Base-by-base conservation (phyloP, 768 basidiomycete species). In the Ramaria sp. region DNA sequence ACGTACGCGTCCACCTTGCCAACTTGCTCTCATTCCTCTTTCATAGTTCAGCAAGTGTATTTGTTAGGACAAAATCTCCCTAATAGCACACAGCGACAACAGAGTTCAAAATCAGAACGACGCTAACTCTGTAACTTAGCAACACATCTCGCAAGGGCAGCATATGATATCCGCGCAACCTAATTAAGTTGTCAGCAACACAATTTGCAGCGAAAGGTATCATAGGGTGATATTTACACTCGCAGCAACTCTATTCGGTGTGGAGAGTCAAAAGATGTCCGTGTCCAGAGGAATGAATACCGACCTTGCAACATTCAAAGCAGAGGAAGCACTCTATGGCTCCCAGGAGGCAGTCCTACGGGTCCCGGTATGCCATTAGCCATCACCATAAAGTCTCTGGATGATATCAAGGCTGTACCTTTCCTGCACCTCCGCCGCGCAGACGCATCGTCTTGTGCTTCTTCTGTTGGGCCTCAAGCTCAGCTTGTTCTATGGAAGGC, bases 101-200 rank as follows among this genome's bases (percentile, higher is more conserved):
- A n/a, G n/a, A n/a, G n/a, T 27, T 27, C 27, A 2, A 27, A 27
- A 2, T 27, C 5, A 5, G 27, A 27, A 27, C 5, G 27, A 27
- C 5, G 27, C 5, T 27, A 27, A 27, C 27, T n/a, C n/a, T 43
- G 20, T 19, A 43, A 17, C 48, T 57, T 43, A 48, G 47, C 55
- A 57, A n/a, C 55, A 57, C 55, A 57, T 57, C 45, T 57, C 55
- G 55, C 55, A 57, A 49, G 55, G 55, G 17, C 55, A 57, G 34
- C 55, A 57, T 13, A 57, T 50, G 47, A 57, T 57, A 47, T 57
- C 55, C 17, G 55, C 55, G n/a, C 46, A 50, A 47, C 47, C 55
- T 48, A 49, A 27, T 12, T n/a, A 1, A 31, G 30, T 2, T 17
- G 22, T 31, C 34, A 46, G 45, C 27, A 37, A n/a, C 10, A 43